Evolutionary conservation across 192 early-diverging fungal genomes (phyloP).

Genomic region (Coemansia sp.): DNA sequence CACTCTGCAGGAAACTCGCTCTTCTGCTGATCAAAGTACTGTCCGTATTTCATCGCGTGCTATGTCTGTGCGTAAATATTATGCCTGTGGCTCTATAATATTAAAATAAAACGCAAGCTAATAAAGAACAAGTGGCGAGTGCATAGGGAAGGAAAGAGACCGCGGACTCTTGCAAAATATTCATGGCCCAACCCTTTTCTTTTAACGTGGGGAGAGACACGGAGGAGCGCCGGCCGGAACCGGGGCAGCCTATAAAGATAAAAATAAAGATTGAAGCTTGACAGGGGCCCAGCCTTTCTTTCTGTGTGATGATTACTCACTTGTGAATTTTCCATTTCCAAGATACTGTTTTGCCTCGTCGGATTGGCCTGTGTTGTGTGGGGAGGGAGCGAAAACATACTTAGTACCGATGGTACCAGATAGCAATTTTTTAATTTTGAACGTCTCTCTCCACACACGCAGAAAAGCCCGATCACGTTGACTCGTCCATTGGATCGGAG

Average conservation of each 20-base stretch:
- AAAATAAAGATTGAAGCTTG: neutral
- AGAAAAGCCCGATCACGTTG: neutral
- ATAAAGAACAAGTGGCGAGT: neutral
- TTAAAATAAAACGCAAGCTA: conserved; percentile 1
- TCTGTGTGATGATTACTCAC: too few relatives aligned
- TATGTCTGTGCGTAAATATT: neutral
- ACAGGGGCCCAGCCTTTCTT: too few relatives aligned
- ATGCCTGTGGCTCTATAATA: neutral
- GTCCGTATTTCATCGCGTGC: conserved; percentile 70
- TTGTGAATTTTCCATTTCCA: too few relatives aligned
- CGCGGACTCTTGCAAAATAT: too few relatives aligned
- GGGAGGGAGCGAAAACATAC: neutral
- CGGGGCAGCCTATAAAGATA: too few relatives aligned
- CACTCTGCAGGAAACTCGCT: conserved; percentile 63
- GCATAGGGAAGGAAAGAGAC: neutral
- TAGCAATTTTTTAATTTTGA: neutral
- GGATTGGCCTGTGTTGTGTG: neutral
- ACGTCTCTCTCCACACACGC: neutral
- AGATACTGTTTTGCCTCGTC: too few relatives aligned
- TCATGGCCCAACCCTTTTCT: too few relatives aligned
- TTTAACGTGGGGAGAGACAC: too few relatives aligned
- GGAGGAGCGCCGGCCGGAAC: too few relatives aligned
- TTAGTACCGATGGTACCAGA: neutral
- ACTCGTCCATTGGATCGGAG: neutral
- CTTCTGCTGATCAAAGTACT: conserved; percentile 65